phyloP scores from a whole-genome alignment of 495 filamentous ascomycete species.

The Articulospora tetracladia region DNA sequence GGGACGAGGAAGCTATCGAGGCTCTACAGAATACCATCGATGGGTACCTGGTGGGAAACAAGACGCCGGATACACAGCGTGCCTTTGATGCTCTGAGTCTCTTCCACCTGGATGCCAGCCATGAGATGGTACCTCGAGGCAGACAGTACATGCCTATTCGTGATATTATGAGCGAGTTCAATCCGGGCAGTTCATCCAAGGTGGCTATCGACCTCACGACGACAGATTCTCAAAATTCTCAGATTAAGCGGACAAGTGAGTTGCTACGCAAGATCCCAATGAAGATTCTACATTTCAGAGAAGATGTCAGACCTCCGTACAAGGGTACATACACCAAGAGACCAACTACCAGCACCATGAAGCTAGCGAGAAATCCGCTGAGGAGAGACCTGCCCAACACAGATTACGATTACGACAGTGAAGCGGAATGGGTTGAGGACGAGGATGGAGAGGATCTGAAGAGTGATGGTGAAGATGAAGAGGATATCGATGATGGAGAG shows the following conservation, averaged over 20 bases:
- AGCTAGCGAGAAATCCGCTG: conserved; percentile 68
- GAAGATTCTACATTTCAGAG: conserved; percentile 76
- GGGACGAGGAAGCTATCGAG: conserved; percentile 51
- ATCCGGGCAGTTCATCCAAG: conserved; percentile 26
- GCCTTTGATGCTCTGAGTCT: conserved; percentile 52
- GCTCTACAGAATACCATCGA: conserved; percentile 48
- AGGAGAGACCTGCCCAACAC: conserved; percentile 56
- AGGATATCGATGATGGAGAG: conserved; percentile 56
- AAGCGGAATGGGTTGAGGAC: conserved; percentile 88
- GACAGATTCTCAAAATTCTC: conserved; percentile 42
- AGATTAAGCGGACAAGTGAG: conserved; percentile 37
- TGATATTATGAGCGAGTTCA: conserved; percentile 56
- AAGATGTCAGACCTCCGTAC: conserved; percentile 91
- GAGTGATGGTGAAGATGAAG: conserved; percentile 76
- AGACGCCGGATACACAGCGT: conserved; percentile 26
- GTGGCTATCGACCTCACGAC: conserved; percentile 27
- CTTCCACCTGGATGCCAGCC: conserved; percentile 53
- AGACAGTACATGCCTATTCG: conserved; percentile 49
- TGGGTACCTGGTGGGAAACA: conserved; percentile 36
- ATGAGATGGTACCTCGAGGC: conserved; percentile 47
- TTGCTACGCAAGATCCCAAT: conserved; percentile 60
- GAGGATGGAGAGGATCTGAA: conserved; percentile 73
- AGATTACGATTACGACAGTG: conserved; percentile 96
- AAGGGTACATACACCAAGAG: conserved; percentile 74
- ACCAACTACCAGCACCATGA: conserved; percentile 43